phyloP scores from a whole-genome alignment of 345 rosid genomes.

The Reutealis trisperma region DNA sequence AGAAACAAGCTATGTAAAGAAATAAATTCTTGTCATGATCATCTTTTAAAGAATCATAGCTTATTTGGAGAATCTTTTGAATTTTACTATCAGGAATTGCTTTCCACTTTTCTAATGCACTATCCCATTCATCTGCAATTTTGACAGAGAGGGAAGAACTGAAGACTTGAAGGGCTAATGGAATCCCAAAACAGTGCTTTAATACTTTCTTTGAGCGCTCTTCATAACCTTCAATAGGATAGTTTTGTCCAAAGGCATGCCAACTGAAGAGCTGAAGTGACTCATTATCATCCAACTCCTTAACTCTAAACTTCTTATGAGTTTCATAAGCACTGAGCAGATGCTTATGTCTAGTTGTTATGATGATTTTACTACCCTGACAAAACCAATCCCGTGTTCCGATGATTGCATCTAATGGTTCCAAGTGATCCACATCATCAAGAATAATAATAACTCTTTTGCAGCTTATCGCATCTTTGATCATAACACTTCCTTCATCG shows the following conservation, averaged over 20 bases:
- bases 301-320: conserved; percentile 4
- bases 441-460: conserved; percentile 16
- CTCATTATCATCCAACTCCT: conserved; percentile 10
- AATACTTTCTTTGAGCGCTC: conserved; percentile 2
- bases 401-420: neutral
- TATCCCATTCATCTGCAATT: conserved; percentile 22
- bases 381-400: conserved; percentile 3
- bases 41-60: conserved; percentile 17
- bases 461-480: conserved; percentile 14
- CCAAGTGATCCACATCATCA: conserved; percentile 13
- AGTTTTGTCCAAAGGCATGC: conserved; percentile 21
- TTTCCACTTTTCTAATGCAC: conserved; percentile 17
- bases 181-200: conserved; percentile 10
- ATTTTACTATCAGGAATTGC: conserved; percentile 11
- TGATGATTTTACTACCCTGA: conserved; percentile 14
- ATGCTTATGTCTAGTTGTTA: conserved; percentile 9
- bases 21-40: conserved; percentile 14
- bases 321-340: neutral
- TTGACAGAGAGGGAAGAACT: conserved; percentile 10
- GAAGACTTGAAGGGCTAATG: conserved; percentile 18
- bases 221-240: conserved; percentile 10
- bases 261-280: conserved; percentile 25
- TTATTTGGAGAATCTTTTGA: conserved; percentile 12
- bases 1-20: conserved; percentile 17
- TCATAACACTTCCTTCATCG: conserved; percentile 20